Evolutionary conservation across 129 eudicot species (phyloP).

Genomic region (Tanacetum coccineum): DNA sequence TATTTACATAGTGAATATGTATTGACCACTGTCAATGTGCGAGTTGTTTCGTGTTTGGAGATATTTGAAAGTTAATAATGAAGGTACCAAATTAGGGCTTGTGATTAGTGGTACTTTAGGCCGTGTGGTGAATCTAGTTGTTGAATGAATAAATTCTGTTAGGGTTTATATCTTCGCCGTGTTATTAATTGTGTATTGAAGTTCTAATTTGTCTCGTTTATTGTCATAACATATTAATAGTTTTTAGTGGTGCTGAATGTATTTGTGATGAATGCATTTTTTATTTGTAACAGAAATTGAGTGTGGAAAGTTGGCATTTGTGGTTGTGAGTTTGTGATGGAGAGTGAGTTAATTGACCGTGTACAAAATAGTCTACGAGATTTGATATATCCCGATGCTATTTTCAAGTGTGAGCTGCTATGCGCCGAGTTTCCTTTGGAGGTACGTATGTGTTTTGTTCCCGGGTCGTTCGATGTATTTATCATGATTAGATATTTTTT

Average conservation of each 20-base stretch:
- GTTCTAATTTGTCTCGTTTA: too few species aligned
- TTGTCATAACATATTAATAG: neutral
- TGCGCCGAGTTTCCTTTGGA: slow-evolving; percentile 94
- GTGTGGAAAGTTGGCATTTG: slow-evolving; percentile 2
- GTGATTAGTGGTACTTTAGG: too few species aligned
- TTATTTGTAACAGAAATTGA: neutral
- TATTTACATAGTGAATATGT: too few species aligned
- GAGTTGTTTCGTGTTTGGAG: too few species aligned
- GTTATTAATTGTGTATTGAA: too few species aligned
- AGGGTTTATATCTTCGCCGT: too few species aligned
- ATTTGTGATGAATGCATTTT: neutral
- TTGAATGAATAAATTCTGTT: too few species aligned
- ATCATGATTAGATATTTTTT: slow-evolving; percentile 1
- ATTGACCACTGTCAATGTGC: too few species aligned
- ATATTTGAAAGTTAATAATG: too few species aligned
- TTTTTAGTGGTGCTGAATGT: slow-evolving; percentile 5
- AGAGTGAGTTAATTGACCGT: slow-evolving; percentile 60
- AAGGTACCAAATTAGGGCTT: too few species aligned
- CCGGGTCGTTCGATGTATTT: neutral
- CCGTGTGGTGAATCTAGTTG: too few species aligned
- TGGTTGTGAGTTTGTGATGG: slow-evolving; percentile 45
- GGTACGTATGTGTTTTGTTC: slow-evolving; percentile 31
- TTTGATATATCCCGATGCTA: slow-evolving; percentile 67
- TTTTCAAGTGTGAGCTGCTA: slow-evolving; percentile 90
- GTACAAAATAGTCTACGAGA: slow-evolving; percentile 69